Percentiles rank a stretch among this genome's conserved stretches.
Conservation (phyloP, 176 grass and related monocot species). For the Paspalum notatum region DNA sequence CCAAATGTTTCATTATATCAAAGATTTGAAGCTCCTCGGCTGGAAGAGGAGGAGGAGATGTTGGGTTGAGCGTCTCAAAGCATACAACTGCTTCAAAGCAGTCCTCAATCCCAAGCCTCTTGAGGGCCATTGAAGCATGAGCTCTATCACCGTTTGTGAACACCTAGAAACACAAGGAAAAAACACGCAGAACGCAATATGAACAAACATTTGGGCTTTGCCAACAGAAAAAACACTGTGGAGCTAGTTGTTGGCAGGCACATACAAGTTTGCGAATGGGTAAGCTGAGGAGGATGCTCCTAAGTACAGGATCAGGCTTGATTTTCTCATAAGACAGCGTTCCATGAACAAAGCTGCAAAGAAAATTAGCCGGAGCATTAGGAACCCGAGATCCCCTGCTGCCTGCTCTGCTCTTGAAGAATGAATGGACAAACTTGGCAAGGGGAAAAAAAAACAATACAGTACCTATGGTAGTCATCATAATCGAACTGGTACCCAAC, state of each 20-base stretch:
- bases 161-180: conserved; percentile 42
- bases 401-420: neutral
- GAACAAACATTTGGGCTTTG: neutral
- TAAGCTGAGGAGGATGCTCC: conserved; percentile 73
- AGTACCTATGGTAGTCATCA: conserved; percentile 74
- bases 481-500: conserved; percentile 85
- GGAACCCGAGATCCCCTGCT: neutral
- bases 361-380: neutral
- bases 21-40: conserved; percentile 50
- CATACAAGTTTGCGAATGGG: conserved; percentile 88
- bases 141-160: conserved; percentile 85
- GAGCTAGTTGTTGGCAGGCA: neutral
- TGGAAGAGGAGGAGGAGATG: conserved; percentile 10
- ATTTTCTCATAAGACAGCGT: conserved; percentile 75
- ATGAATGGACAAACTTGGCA: neutral
- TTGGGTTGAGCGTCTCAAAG: conserved; percentile 80
- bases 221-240: neutral
- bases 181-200: neutral
- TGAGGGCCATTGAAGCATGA: conserved; percentile 68
- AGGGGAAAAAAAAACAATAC: neutral
- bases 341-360: conserved; percentile 87
- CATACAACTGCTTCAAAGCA: conserved; percentile 86
- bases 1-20: conserved; percentile 66
- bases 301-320: conserved; percentile 76
- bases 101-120: conserved; percentile 86